phyloP scores from a whole-genome alignment of 176 grass and related monocot species.

The Raddia guianensis region DNA sequence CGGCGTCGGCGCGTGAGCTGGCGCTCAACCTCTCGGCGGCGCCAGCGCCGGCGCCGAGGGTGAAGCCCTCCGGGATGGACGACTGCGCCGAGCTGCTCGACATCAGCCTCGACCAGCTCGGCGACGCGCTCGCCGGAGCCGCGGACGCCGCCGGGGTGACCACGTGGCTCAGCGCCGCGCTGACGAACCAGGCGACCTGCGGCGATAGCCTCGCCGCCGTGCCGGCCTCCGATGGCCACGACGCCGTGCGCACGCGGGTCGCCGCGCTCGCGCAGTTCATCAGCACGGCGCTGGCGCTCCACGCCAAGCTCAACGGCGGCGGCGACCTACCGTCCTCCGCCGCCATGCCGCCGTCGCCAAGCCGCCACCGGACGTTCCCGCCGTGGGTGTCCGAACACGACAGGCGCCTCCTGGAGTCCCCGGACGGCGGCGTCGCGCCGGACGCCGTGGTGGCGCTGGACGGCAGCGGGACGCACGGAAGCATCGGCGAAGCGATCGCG shows the following conservation, averaged over 20 bases:
- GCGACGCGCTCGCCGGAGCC: constrained; percentile 41
- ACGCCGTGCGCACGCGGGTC: constrained; percentile 44
- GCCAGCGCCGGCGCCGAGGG: not conserved
- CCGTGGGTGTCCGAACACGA: constrained; percentile 56
- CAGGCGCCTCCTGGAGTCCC: constrained; percentile 55
- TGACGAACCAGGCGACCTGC: constrained; percentile 89
- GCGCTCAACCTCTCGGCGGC: constrained; percentile 59
- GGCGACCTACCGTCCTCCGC: not conserved
- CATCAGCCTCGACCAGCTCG: constrained; percentile 59
- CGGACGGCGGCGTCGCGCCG: constrained; percentile 30
- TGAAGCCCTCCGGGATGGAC: constrained; percentile 37
- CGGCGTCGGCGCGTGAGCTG: constrained; percentile 49
- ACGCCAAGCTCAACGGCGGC: constrained; percentile 35
- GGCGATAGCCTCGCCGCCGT: constrained; percentile 57
- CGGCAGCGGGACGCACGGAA: constrained; percentile 74
- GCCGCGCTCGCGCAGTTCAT: constrained; percentile 56
- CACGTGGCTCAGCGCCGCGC: constrained; percentile 91
- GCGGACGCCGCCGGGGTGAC: constrained; percentile 43
- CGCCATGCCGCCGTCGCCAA: not conserved
- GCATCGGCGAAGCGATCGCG: constrained; percentile 72
- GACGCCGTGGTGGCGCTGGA: constrained; percentile 83
- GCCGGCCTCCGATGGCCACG: constrained; percentile 27
- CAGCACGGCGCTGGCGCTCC: constrained; percentile 73
- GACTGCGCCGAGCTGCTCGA: constrained; percentile 88
- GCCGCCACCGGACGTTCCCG: constrained; percentile 36